Base-by-base conservation (phyloP, 768 basidiomycete species). In the Hygrocybe punicea region DNA sequence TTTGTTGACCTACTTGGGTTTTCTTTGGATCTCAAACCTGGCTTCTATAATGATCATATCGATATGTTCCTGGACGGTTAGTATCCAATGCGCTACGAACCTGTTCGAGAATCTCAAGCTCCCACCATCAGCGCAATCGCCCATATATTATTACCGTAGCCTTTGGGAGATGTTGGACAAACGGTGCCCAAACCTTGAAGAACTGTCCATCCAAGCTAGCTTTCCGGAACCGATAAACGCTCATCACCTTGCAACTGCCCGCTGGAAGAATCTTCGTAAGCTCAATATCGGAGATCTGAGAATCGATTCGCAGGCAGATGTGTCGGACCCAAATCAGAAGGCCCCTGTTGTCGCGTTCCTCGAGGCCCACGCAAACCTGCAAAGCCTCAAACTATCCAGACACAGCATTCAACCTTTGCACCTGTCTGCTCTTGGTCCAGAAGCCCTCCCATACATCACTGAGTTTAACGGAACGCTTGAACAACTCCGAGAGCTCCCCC, bases 111-210 rank as follows among this genome's bases (percentile, higher is more conserved):
- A 29, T 29, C 8, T 35, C 14, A 13, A n/a, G 10, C 21, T 1
- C 16, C 13, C 45, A 8, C 17, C 45, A 4, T 23, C 63, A 84
- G 81, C 83, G 60, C 79, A 83, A 58, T 69, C 72, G 57, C 78
- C 83, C 2, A 73, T 79, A 21, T 81, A n/a, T n/a, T n/a, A n/a
- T n/a, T n/a, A 77, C 55, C 74, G 73, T 46, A 76, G 75, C 37
- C 72, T 91, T 53, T 87, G 86, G 85, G 78, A 83, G 59, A 88
- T 91, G 89, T 77, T 91, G 47, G 81, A 83, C 53, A 71, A 73
- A 23, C 78, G 78, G 25, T 86, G 84, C 62, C 86, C 84, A 1
- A 76, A 85, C 61, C 78, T 91, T 7, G 82, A 87, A 65, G 84
- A 85, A 53, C 76, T 91, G 4, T 69, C 74, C 44, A 77, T 91